Base-by-base conservation (phyloP, 495 filamentous ascomycete genomes). In the Penicillium cosmopolitanum region DNA sequence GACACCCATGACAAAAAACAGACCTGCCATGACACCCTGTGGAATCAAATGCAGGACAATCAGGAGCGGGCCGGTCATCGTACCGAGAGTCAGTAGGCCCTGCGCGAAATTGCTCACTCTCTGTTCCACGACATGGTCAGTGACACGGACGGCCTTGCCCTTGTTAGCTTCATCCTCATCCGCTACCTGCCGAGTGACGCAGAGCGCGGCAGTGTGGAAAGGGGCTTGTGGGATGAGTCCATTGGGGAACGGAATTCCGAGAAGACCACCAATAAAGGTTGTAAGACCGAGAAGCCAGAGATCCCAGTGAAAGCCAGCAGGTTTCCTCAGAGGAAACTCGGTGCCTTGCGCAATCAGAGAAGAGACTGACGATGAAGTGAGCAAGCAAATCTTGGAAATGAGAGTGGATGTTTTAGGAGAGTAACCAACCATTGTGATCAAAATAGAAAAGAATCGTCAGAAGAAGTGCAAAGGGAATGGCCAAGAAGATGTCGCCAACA, bases 221-320 rank as follows among this genome's bases (percentile, higher is more conserved):
- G 94, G 94, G 0, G 93, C 94, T 74, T 98, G 94, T 0, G 91
- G 91, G 65, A 95, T 92, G 23, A 98, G 87, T 5, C 94, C 94
- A 68, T 97, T 97, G 28, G 93, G 94, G 61, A 93, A 89, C 15
- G 94, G 94, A 31, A 98, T 83, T 4, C 94, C 94, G 19, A 97
- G 78, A 9, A 98, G 75, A 7, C 93, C 94, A 15, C 88, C 88
- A 16, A 97, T 73, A 54, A 89, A 89, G 0, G 93, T 96, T 4
- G 94, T 97, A 12, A 92, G 76, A 13, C 94, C 94, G 2, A 97
- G 86, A 28, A 97, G 85, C 81, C 95, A 97, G 51, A 97, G 69
- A 65, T 97, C 93, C 93, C 93, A 97, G 78, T 97, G 93, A 71
- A 97, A 97, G 10, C 93, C 93, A 34, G 92, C 92, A 6, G 94